Percentiles rank a stretch among this genome's conserved stretches.
These are phyloP conservation scores for Pleochaeta shiraiana DNA, from an alignment of 2,329 filamentous ascomycete genomes.

Conservation along the genomic window DNA sequence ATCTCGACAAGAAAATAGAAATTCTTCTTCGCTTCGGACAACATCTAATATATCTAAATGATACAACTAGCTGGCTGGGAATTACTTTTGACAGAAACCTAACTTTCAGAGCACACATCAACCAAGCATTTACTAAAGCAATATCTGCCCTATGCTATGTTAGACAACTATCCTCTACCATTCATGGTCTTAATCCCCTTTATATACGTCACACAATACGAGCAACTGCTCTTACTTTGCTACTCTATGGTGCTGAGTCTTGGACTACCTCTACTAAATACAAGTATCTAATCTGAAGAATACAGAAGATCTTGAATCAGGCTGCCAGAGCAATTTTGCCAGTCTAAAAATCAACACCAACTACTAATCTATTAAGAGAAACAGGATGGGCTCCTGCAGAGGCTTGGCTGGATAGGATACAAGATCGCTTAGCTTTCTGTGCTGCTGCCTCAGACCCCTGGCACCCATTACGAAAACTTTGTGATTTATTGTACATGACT, in stretches of 20 bases:
- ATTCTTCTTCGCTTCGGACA: background rate
- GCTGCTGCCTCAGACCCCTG: background rate
- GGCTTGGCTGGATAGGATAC: background rate
- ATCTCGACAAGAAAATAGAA: background rate
- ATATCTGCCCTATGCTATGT: background rate
- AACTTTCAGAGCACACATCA: background rate
- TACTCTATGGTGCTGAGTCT: background rate
- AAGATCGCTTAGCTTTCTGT: background rate
- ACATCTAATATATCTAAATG: background rate
- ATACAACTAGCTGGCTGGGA: background rate
- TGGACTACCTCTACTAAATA: background rate
- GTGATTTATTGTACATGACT: background rate
- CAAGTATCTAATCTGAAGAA: background rate
- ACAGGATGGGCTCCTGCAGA: background rate
- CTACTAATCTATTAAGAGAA: background rate
- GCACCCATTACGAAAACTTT: background rate
- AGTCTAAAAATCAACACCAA: background rate
- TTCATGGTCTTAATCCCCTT: background rate
- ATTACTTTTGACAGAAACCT: background rate
- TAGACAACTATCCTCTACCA: background rate
- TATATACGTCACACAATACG: background rate
- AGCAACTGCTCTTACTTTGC: background rate
- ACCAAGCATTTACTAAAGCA: constrained; percentile 1
- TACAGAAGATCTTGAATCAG: background rate
- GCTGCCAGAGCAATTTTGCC: background rate